These are phyloP conservation scores for Kwoniella dendrophila DNA, from an alignment of 768 basidiomycete species.

Conservation along the genomic window DNA sequence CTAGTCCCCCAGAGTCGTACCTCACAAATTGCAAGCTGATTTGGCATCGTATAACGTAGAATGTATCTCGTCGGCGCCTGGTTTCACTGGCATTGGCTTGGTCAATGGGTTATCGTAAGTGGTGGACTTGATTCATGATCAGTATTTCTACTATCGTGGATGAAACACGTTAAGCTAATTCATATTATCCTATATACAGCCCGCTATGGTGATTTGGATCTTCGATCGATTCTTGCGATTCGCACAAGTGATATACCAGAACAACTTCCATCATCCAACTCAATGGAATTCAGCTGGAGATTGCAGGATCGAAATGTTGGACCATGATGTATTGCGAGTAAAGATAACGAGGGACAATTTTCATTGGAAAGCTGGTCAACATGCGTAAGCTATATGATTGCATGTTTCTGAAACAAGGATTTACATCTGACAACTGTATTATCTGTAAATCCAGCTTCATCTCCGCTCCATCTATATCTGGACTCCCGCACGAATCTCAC, in stretches of 20 bases:
- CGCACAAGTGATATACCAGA: slow-evolving; percentile 40
- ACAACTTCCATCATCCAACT: slow-evolving; percentile 36
- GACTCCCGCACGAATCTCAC: slow-evolving; percentile 49
- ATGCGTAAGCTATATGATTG: slow-evolving; percentile 31
- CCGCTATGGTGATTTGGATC: slow-evolving; percentile 50
- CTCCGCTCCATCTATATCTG: slow-evolving; percentile 48
- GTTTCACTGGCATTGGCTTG: slow-evolving; percentile 40
- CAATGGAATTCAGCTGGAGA: slow-evolving; percentile 14
- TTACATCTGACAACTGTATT: background rate
- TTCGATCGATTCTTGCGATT: slow-evolving; percentile 49
- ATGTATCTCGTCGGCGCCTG: slow-evolving; percentile 40
- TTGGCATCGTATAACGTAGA: slow-evolving; percentile 18
- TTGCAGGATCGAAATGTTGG: slow-evolving; percentile 34
- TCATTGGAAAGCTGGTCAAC: slow-evolving; percentile 34
- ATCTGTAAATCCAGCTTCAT: slow-evolving; percentile 38
- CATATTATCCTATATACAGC: slow-evolving; percentile 25
- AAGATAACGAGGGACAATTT: slow-evolving; percentile 23
- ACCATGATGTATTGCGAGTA: slow-evolving; percentile 38
- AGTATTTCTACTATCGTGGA: background rate
- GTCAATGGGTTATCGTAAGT: slow-evolving; percentile 42
- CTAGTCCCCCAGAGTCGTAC: background rate
- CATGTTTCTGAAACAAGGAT: background rate
- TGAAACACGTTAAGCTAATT: background rate
- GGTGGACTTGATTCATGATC: too few relatives aligned
- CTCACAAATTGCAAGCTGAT: background rate